These are phyloP conservation scores for Colletotrichum eleusines DNA, from an alignment of 2,329 filamentous ascomycete genomes.

Conservation along the genomic window DNA sequence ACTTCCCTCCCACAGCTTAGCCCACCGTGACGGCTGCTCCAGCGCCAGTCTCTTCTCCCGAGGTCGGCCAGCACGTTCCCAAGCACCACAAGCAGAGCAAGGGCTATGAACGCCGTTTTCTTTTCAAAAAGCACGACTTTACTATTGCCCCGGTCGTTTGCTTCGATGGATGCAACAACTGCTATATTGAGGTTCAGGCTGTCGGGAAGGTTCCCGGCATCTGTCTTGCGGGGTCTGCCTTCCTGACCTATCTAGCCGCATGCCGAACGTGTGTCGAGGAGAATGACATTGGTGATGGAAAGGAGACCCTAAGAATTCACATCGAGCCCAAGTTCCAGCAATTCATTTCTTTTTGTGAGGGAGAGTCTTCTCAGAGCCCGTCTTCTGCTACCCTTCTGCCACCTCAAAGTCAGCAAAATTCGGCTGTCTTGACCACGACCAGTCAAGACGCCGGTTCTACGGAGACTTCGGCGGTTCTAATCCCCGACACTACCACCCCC, in stretches of 20 bases:
- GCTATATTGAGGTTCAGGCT: constrained; percentile 58
- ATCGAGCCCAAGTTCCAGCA: constrained; percentile 56
- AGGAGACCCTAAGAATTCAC: constrained; percentile 50
- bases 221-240: constrained; percentile 59
- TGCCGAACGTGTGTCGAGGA: constrained; percentile 60
- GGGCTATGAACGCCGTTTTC: constrained; percentile 40
- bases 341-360: constrained; percentile 60
- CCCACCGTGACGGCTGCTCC: constrained; percentile 42
- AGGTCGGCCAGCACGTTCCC: constrained; percentile 35
- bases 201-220: constrained; percentile 62
- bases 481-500: constrained; percentile 24
- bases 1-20: constrained; percentile 50
- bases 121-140: constrained; percentile 54
- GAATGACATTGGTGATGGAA: constrained; percentile 46
- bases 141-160: constrained; percentile 61
- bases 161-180: constrained; percentile 65
- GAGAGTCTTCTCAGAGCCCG: constrained; percentile 42
- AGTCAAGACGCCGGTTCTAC: constrained; percentile 22
- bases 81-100: constrained; percentile 35
- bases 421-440: constrained; percentile 40
- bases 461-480: constrained; percentile 31
- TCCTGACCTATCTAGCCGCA: constrained; percentile 49
- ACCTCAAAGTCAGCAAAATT: constrained; percentile 47
- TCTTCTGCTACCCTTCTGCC: constrained; percentile 45
- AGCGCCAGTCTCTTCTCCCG: not conserved